Evolutionary conservation across 305 asterid genomes (phyloP), one percentile per base, ranked within the genome.

Genomic region (Fraxinus greggii): DNA sequence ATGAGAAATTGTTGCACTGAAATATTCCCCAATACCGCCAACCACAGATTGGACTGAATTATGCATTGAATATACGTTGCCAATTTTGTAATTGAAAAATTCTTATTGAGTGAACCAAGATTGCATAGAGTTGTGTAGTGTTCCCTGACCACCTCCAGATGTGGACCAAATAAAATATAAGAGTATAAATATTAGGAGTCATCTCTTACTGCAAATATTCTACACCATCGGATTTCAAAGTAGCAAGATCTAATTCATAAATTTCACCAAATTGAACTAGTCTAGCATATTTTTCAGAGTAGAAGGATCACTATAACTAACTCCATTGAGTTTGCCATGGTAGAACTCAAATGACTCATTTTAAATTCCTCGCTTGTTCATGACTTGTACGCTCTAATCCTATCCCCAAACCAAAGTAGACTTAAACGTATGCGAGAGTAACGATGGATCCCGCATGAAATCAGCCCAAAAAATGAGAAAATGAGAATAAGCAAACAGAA

Each of bases 341-440:
- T 56, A 19, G 67, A 56, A 56, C 28, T 56, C 24, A 56, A 56
- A 56, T 48, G 59, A 48, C 70, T 59, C 13, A 7, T 19, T 3
- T 59, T 23, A 59, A 59, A 59, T 23, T 61, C 70, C 31, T 61
- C 15, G 2, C 31, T 61, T 61, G 70, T 61, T 61, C 70, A 61
- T 23, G 70, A 54, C 31, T 7, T 23, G 70, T 7, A 21, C 31
- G 9, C 70, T 7, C 15, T 2, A 23, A 61, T 61, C 70, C 70
- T 61, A 61, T 61, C 31, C 15, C 70, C 70, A 61, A 61, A 8
- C 31, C 70, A 61, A 61, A 23, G 31, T 23, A 61, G 70, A 23
- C 70, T 59, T 61, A 79, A 61, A 82, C 79, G 51, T 72, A 82
- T 6, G 54, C 51, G 29, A 74, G 82, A 74, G 59, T 51, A 54